Conservation (phyloP, 2,329 filamentous ascomycete genomes). For the Monosporascus sp. region DNA sequence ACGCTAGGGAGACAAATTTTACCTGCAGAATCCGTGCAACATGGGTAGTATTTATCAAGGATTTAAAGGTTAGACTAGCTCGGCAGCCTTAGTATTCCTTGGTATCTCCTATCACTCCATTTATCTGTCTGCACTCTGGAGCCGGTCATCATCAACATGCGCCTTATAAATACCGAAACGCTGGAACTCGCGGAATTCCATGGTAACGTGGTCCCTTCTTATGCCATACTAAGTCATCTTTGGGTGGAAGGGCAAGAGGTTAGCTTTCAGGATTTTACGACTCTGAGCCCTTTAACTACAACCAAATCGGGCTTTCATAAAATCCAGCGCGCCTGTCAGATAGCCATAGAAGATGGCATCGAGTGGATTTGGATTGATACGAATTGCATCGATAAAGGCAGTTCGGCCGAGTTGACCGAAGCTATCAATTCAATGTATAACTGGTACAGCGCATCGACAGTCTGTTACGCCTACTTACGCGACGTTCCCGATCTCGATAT, state of each 20-base stretch:
- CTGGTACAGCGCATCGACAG: conserved; percentile 5
- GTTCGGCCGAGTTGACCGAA: conserved; percentile 10
- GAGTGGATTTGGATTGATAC: conserved; percentile 13
- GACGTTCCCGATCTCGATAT: not conserved
- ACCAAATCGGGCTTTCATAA: conserved; percentile 5
- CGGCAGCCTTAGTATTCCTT: too few species aligned
- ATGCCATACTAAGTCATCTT: conserved; percentile 16
- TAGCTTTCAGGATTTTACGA: conserved; percentile 4
- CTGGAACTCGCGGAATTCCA: conserved; percentile 10
- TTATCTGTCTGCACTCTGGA: not conserved
- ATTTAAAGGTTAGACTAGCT: too few species aligned
- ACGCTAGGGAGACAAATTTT: too few species aligned
- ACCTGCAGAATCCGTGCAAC: too few species aligned
- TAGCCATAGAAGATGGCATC: conserved; percentile 5
- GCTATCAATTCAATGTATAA: conserved; percentile 9
- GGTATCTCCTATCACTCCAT: too few species aligned
- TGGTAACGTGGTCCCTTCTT: conserved; percentile 5
- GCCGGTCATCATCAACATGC: conserved; percentile 3
- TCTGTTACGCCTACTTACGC: conserved; percentile 9
- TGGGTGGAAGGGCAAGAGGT: conserved; percentile 13
- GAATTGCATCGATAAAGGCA: conserved; percentile 12
- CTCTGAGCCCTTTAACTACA: not conserved
- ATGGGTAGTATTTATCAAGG: too few species aligned
- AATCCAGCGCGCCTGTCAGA: conserved; percentile 5
- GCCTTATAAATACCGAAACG: conserved; percentile 12